phyloP scores from a whole-genome alignment of 495 filamentous ascomycete species.

The Trichoderma reesei region DNA sequence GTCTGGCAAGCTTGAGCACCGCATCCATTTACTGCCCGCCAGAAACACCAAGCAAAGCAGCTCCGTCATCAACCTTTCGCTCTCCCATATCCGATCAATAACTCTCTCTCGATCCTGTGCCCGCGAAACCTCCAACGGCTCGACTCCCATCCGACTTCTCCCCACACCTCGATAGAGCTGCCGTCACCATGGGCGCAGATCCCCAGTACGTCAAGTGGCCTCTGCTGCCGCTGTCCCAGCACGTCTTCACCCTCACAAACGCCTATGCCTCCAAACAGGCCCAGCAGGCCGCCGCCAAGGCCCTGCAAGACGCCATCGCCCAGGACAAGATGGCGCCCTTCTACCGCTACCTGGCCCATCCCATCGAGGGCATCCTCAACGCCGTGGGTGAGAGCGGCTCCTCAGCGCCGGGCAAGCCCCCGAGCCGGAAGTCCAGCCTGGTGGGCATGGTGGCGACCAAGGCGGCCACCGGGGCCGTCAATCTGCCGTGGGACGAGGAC shows the following conservation, averaged over 20 bases:
- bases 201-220: constrained; percentile 95
- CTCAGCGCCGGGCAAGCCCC: constrained; percentile 36
- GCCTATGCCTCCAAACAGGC: constrained; percentile 57
- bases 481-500: constrained; percentile 80
- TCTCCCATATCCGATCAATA: not conserved
- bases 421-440: constrained; percentile 47
- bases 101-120: not conserved
- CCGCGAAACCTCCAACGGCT: not conserved
- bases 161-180: constrained; percentile 1
- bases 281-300: constrained; percentile 67
- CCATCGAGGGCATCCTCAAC: constrained; percentile 84
- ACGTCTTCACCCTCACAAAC: constrained; percentile 95
- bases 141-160: not conserved
- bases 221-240: constrained; percentile 81
- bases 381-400: constrained; percentile 58
- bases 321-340: constrained; percentile 96
- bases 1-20: not conserved
- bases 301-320: constrained; percentile 82
- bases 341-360: constrained; percentile 91
- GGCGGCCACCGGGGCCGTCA: constrained; percentile 49
- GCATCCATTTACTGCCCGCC: too few species aligned
- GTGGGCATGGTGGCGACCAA: constrained; percentile 65
- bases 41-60: too few species aligned
- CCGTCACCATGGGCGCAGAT: constrained; percentile 78
- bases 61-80: not conserved